Base-by-base conservation (phyloP, 805 yeast genomes). In the Kuraishia molischiana region DNA sequence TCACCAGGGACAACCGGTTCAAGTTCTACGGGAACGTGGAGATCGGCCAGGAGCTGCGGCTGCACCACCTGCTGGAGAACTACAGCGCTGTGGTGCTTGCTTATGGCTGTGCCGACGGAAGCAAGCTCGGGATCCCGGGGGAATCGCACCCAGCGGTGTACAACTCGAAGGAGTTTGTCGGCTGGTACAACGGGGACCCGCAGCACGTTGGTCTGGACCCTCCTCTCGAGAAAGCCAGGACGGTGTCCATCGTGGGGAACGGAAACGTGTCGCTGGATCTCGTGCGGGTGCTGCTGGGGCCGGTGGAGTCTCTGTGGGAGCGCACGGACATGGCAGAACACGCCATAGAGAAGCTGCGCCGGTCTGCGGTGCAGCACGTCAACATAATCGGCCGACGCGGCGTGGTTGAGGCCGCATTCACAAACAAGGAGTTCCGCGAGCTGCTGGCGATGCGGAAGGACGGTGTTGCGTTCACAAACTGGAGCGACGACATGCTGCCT, bases 221-320 rank as follows among this genome's bases (percentile, higher is more conserved):
- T 4, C 77, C 77, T n/a, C 64, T 90, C 48, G 66, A 68, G 2
- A 59, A 69, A 22, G 78, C 79, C 3, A 69, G 72, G 42, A 65
- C 69, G 29, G 95, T 86, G 2, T 74, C 82, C 0, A 79, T 92
- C 24, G 72, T 92, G n/a, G 99, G 99, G 5, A 90, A 89, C 56
- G 98, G 98, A 34, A 92, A 92, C 53, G 98, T 92, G 14, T 95
- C 97, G 0, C 61, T 92, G 42, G 98, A 92, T 54, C 76, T 92
- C 4, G 86, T 95, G 1, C 64, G 98, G 38, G 66, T 92, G 1
- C 61, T 92, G 24, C 56, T 89, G 39, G 77, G 79, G 4, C 73
- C 80, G 0, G 57, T 65, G 1, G 62, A 61, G 1, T 24, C 41
- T 1, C 69, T 74, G 38, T 77, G 95, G 76, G 41, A 61, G 2